Percentiles rank a stretch among this genome's conserved stretches.
Evolutionary conservation across 2,329 filamentous ascomycete species (phyloP).

Genomic region (Pyrenophora teres): DNA sequence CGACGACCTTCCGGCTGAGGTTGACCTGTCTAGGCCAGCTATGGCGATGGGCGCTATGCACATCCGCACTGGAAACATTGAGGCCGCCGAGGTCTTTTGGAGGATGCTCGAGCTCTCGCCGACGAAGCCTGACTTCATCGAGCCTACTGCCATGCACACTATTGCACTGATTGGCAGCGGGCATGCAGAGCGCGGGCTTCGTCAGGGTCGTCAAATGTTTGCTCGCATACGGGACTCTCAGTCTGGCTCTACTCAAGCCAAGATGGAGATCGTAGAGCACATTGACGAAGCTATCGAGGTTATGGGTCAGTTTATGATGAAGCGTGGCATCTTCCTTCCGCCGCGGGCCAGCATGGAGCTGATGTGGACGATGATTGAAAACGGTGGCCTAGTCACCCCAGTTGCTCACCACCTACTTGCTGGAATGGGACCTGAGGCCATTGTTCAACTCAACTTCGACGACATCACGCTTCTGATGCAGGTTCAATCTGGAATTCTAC

Average conservation of each 20-base stretch:
- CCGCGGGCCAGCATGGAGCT: slow-evolving; percentile 62
- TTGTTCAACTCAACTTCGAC: slow-evolving; percentile 59
- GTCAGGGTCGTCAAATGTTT: slow-evolving; percentile 84
- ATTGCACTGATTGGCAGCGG: slow-evolving; percentile 86
- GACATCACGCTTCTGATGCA: slow-evolving; percentile 65
- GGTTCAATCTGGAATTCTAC: slow-evolving; percentile 60
- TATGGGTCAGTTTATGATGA: slow-evolving; percentile 62
- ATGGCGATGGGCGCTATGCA: slow-evolving; percentile 87
- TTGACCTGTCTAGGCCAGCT: slow-evolving; percentile 59
- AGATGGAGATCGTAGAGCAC: slow-evolving; percentile 70
- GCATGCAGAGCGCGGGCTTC: slow-evolving; percentile 78
- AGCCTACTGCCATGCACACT: slow-evolving; percentile 88
- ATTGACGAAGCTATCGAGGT: slow-evolving; percentile 85
- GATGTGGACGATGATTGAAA: slow-evolving; percentile 68
- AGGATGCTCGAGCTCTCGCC: slow-evolving; percentile 67
- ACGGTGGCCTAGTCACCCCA: slow-evolving; percentile 64
- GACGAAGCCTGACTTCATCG: slow-evolving; percentile 71
- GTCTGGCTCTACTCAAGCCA: slow-evolving; percentile 52
- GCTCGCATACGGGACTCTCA: slow-evolving; percentile 72
- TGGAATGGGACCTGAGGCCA: slow-evolving; percentile 63
- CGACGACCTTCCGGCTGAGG: slow-evolving; percentile 54
- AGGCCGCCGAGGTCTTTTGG: slow-evolving; percentile 81
- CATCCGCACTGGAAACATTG: slow-evolving; percentile 78
- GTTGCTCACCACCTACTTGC: slow-evolving; percentile 65
- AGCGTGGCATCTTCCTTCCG: slow-evolving; percentile 57